phyloP scores from a whole-genome alignment of 2,329 filamentous ascomycete species.

The Penicillium nordicum region DNA sequence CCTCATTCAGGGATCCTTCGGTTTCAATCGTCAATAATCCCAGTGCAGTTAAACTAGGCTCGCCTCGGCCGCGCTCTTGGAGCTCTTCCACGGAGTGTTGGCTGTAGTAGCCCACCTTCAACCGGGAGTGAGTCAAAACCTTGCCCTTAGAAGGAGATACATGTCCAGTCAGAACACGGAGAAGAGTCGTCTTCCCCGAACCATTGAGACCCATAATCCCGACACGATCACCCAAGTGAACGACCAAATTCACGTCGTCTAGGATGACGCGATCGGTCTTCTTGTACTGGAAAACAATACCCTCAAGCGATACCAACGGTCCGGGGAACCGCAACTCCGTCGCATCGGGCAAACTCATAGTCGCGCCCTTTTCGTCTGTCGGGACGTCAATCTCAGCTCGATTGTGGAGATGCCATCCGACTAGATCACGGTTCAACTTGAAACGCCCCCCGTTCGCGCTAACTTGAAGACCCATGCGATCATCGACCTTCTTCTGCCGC shows the following conservation, averaged over 20 bases:
- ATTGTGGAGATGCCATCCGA: constrained; percentile 57
- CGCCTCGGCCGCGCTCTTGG: constrained; percentile 52
- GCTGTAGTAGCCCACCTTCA: constrained; percentile 72
- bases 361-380: constrained; percentile 56
- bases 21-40: constrained; percentile 58
- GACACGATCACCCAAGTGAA: constrained; percentile 70
- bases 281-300: constrained; percentile 63
- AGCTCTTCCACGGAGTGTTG: constrained; percentile 74
- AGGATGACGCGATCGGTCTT: constrained; percentile 49
- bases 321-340: constrained; percentile 72
- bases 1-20: constrained; percentile 57
- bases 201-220: constrained; percentile 78
- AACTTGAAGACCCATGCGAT: constrained; percentile 73
- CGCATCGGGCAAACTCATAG: constrained; percentile 59
- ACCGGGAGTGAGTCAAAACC: constrained; percentile 63
- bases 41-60: constrained; percentile 61
- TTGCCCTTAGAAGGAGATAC: constrained; percentile 59
- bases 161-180: constrained; percentile 65
- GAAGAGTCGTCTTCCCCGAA: constrained; percentile 74
- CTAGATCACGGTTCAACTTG: constrained; percentile 73
- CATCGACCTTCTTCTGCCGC: constrained; percentile 78
- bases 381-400: constrained; percentile 71
- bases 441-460: constrained; percentile 69
- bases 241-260: constrained; percentile 62
- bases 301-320: constrained; percentile 68